A percentile compares a stretch with the other conserved stretches of the same genome.
Conservation (phyloP, 208 protist genomes). For the Herpetomonas tarakana region DNA sequence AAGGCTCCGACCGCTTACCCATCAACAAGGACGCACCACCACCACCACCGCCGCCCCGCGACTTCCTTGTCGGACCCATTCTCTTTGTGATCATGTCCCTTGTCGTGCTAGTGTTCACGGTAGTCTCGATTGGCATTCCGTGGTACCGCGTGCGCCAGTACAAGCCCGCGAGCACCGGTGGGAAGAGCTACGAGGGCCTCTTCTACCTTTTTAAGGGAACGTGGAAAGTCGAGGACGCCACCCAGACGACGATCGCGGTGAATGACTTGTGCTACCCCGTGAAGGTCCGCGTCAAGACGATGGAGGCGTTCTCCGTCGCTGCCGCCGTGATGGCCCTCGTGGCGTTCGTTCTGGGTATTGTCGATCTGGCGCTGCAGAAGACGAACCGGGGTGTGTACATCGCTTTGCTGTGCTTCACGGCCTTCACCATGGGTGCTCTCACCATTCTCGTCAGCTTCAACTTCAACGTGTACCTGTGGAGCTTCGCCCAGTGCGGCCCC, state of each 20-base stretch:
- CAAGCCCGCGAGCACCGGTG: slow-evolving; percentile 13
- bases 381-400: slow-evolving; percentile 19
- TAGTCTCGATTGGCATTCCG: slow-evolving; percentile 50
- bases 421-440: slow-evolving; percentile 29
- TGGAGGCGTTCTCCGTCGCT: slow-evolving; percentile 52
- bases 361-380: slow-evolving; percentile 24
- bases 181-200: slow-evolving; percentile 20
- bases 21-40: slow-evolving; percentile 9
- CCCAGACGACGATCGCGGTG: slow-evolving; percentile 18
- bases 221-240: slow-evolving; percentile 20
- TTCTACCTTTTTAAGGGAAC: slow-evolving; percentile 59
- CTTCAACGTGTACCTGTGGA: slow-evolving; percentile 72
- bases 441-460: slow-evolving; percentile 50
- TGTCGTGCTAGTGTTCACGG: slow-evolving; percentile 39
- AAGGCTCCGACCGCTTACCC: slow-evolving; percentile 1
- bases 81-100: slow-evolving; percentile 32
- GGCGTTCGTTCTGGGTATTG: slow-evolving; percentile 30
- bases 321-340: slow-evolving; percentile 29
- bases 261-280: slow-evolving; percentile 35
- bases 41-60: slow-evolving; percentile 48
- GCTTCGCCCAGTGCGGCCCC: slow-evolving; percentile 45
- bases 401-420: slow-evolving; percentile 28
- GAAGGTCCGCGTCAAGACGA: slow-evolving; percentile 29
- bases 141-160: slow-evolving; percentile 73
- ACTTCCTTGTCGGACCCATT: slow-evolving; percentile 40